Evolutionary conservation across 2,329 filamentous ascomycete genomes (phyloP), one percentile per base, ranked within the genome.

Genomic region (Diaporthe vexans): DNA sequence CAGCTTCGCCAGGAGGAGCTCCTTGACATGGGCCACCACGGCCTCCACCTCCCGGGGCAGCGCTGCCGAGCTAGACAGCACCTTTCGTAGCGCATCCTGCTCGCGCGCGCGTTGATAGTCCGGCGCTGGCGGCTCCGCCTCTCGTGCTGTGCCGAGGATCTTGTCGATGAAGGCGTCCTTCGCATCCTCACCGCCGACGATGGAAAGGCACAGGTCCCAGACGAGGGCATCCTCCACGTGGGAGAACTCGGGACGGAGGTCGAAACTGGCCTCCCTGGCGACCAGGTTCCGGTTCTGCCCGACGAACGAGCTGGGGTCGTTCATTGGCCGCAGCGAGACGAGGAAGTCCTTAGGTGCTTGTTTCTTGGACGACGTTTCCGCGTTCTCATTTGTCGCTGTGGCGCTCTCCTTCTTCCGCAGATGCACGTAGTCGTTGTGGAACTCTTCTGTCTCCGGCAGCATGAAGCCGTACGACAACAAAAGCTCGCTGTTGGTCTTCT

Each of bases 401-500:
- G 40, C 73, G 7, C 79, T 77, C 2, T 81, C 80, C 40, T 85
- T 83, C 78, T 88, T 89, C 71, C 88, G 86, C 13, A 91, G 83
- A 78, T 91, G 89, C 0, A 89, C 81, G 78, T 91, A 91, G 80
- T 91, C 90, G 77, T 91, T 91, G 79, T 91, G 89, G 73, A 91
- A 82, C 6, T 79, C 80, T 0, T 82, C 80, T 0, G 84, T 85
- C 71, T 86, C 83, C 1, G 87, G 86, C 0, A 92, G 79, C 76
- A 89, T 85, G 79, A 93, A 93, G 3, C 91, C 90, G 78, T 93
- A 93, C 0, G 88, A 91, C 2, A 93, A 83, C 1, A 93, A 85
- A 33, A 93, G 84, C 83, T 94, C 92, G 74, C 92, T 92, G 78
- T 95, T 95, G 9, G 92, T 94, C 82, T 94, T 94, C 79, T 85